Base-by-base conservation (phyloP, 768 basidiomycete species). In the Leccinum pellstonianum region DNA sequence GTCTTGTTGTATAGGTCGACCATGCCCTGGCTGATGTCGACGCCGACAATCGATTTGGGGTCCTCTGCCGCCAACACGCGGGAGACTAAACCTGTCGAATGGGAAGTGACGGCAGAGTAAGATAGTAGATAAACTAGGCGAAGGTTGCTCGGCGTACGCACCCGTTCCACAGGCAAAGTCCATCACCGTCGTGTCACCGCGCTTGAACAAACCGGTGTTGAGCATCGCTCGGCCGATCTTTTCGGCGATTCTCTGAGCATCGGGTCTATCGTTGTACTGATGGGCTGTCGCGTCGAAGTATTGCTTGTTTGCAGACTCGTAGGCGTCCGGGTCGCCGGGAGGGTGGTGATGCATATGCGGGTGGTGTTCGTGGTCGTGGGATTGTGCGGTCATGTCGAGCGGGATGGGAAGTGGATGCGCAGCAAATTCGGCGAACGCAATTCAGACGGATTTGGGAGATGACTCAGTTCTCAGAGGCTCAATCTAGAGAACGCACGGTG, bases 131-230 rank as follows among this genome's bases (percentile, higher is more conserved):
- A 35, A 37, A 3, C 11, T 29, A 41, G 21, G 51, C 25, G 50
- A 14, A 8, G 50, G 6, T 4, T 4, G 3, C 3, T 3, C 17
- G n/a, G 3, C 23, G 14, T 4, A 27, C 51, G 38, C 58, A 86
- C 87, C 90, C 61, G 82, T 82, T 12, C 89, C 88, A 68, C 90
- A 91, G 5, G 90, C 90, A 66, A 82, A 91, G 64, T 91, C 90
- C 80, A 92, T 77, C 17, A 87, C 77, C 6, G 72, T 76, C 5
- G 89, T 90, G 6, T 64, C 66, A 29, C 83, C 78, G 48, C 82
- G 81, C 55, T 85, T 76, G 64, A 91, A 86, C 0, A 75, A 62
- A 61, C 81, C 83, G 3, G 63, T 65, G 38, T 68, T 52, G n/a
- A 62, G 48, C 59, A 81, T 76, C 2, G 68, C 71, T 15, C 52